A percentile compares a stretch with the other conserved stretches of the same genome.
Evolutionary conservation across 768 basidiomycete species (phyloP).

Genomic region (Lyophyllum semitale): DNA sequence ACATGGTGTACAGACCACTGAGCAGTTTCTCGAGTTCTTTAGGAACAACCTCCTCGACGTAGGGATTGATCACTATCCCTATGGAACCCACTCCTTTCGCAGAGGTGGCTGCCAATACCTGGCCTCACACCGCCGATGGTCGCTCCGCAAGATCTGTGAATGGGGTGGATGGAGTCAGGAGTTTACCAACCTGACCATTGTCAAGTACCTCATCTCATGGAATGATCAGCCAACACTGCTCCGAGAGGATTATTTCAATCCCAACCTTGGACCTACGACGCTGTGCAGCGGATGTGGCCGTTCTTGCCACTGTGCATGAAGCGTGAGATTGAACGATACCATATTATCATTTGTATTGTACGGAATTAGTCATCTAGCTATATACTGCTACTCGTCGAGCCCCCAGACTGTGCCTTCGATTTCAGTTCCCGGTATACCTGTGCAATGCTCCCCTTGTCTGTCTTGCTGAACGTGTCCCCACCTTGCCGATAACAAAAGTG

Average conservation of each 20-base stretch:
- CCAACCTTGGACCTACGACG: constrained; percentile 21
- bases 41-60: constrained; percentile 43
- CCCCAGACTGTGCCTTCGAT: no score
- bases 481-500: no score
- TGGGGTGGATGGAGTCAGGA: constrained; percentile 50
- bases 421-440: no score
- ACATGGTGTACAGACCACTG: constrained; percentile 26
- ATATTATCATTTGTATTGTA: background rate
- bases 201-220: constrained; percentile 43
- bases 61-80: constrained; percentile 32
- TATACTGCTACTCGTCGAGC: no score
- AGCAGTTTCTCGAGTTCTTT: constrained; percentile 39
- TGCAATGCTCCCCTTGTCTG: no score
- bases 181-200: constrained; percentile 39
- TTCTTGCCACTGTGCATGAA: constrained; percentile 30
- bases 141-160: constrained; percentile 38
- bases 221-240: constrained; percentile 35
- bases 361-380: no score
- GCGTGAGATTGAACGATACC: background rate
- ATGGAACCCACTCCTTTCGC: constrained; percentile 44
- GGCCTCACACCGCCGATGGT: constrained; percentile 31
- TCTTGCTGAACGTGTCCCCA: no score
- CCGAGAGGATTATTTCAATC: constrained; percentile 39
- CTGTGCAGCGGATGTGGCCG: constrained; percentile 30
- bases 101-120: constrained; percentile 31